Evolutionary conservation across 2,329 filamentous ascomycete genomes (phyloP).

Genomic region (Pochonia chlamydosporia): DNA sequence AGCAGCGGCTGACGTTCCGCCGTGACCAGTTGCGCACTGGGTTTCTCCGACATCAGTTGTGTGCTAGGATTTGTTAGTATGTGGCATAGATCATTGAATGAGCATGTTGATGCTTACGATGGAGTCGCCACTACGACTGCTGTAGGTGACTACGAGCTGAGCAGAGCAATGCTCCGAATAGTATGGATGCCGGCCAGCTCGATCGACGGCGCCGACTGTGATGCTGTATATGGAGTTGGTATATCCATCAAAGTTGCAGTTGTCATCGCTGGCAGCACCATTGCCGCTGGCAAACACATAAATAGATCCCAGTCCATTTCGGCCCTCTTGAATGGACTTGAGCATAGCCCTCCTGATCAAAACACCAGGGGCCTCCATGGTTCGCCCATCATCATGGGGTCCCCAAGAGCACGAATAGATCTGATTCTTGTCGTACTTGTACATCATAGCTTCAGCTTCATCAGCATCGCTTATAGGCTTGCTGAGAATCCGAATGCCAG

Average conservation of each 20-base stretch:
- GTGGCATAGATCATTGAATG: background rate
- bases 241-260: conserved; percentile 99
- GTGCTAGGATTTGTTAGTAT: conserved; percentile 43
- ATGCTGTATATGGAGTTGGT: conserved; percentile 99
- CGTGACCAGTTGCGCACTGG: conserved; percentile 74
- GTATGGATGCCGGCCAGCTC: conserved; percentile 81
- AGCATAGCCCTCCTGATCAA: conserved; percentile 88
- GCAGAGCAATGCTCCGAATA: conserved; percentile 97
- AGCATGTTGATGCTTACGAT: conserved; percentile 51
- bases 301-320: conserved; percentile 76
- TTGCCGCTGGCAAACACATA: conserved; percentile 96
- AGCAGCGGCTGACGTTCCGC: conserved; percentile 91
- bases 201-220: conserved; percentile 88
- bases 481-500: conserved; percentile 87
- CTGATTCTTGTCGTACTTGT: conserved; percentile 82
- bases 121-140: conserved; percentile 78
- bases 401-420: conserved; percentile 99
- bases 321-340: conserved; percentile 84
- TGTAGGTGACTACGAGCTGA: conserved; percentile 93
- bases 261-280: conserved; percentile 79
- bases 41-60: conserved; percentile 90
- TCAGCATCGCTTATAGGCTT: conserved; percentile 88
- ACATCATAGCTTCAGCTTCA: conserved; percentile 89
- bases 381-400: conserved; percentile 83
- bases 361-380: conserved; percentile 90